phyloP scores from a whole-genome alignment of 2,329 filamentous ascomycete genomes.

The Orbilia blumenaviensis region DNA sequence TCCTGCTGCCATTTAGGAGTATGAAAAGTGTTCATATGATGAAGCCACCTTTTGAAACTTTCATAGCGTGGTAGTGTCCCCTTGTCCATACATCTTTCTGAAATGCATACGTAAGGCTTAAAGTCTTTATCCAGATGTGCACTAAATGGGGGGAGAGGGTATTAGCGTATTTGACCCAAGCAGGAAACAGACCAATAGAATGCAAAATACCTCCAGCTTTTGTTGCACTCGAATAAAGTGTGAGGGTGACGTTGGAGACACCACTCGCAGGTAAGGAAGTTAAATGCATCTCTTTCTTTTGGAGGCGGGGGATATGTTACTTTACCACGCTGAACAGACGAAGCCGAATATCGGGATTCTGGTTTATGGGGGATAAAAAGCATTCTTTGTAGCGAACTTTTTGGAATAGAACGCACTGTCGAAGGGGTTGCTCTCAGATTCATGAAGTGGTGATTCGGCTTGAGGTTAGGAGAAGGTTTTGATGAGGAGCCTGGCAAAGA shows the following conservation, averaged over 20 bases:
- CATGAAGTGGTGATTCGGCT: too few relatives aligned
- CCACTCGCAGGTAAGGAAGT: not conserved
- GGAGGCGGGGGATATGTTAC: constrained; percentile 4
- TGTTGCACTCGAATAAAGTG: not conserved
- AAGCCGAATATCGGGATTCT: not conserved
- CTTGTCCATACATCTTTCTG: not conserved
- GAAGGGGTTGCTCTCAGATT: too few relatives aligned
- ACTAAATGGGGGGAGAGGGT: not conserved
- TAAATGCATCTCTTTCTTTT: not conserved
- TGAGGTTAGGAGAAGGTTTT: too few relatives aligned
- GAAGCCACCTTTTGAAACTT: constrained; percentile 5
- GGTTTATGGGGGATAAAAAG: too few relatives aligned
- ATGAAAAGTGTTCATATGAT: not conserved
- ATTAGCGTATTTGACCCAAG: not conserved
- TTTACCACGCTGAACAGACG: not conserved
- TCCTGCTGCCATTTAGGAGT: not conserved
- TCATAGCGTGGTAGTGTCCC: not conserved
- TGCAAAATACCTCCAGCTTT: not conserved
- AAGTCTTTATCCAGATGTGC: constrained; percentile 3
- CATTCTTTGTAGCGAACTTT: too few relatives aligned
- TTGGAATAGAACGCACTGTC: too few relatives aligned
- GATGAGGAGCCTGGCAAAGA: too few relatives aligned
- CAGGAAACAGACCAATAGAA: not conserved
- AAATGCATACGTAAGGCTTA: constrained; percentile 5
- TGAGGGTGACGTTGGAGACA: not conserved